Evolutionary conservation across 371 early-diverging fungal species (phyloP).

Genomic region (Rhizopus sp.): DNA sequence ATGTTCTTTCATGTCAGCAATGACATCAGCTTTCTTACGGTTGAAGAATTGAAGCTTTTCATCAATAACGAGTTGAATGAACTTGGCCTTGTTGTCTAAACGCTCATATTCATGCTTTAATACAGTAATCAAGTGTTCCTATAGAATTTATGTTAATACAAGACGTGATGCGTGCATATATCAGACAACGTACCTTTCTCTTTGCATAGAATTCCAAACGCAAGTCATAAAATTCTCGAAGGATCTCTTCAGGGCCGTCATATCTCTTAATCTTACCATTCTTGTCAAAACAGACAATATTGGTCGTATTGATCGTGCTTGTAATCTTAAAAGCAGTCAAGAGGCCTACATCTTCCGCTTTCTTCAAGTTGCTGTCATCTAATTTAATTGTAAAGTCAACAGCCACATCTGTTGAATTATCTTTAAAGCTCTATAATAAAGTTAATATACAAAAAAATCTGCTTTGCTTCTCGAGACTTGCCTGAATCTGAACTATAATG

Average conservation of each 20-base stretch:
- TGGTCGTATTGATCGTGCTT: conserved; percentile 74
- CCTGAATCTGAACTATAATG: not conserved
- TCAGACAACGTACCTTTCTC: conserved; percentile 75
- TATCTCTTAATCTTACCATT: conserved; percentile 93
- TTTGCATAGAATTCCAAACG: conserved; percentile 87
- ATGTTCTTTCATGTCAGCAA: conserved; percentile 76
- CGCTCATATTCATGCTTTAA: conserved; percentile 77
- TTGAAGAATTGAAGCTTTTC: conserved; percentile 87
- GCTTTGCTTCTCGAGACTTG: too few relatives aligned
- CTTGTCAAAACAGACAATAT: conserved; percentile 98
- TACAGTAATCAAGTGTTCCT: conserved; percentile 67
- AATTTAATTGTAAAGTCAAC: conserved; percentile 89
- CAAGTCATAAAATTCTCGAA: conserved; percentile 92
- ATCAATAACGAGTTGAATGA: conserved; percentile 91
- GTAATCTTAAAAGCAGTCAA: conserved; percentile 86
- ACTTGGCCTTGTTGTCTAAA: conserved; percentile 92
- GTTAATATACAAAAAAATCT: not conserved
- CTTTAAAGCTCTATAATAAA: conserved; percentile 63
- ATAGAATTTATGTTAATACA: conserved; percentile 1
- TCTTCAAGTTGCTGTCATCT: conserved; percentile 66
- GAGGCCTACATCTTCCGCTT: conserved; percentile 77
- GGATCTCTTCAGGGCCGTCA: conserved; percentile 77
- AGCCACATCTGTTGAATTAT: conserved; percentile 80
- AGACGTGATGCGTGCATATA: not conserved
- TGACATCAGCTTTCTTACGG: conserved; percentile 81